These are phyloP conservation scores for Candida nitratophila DNA, from an alignment of 805 yeast genomes.

Conservation along the genomic window DNA sequence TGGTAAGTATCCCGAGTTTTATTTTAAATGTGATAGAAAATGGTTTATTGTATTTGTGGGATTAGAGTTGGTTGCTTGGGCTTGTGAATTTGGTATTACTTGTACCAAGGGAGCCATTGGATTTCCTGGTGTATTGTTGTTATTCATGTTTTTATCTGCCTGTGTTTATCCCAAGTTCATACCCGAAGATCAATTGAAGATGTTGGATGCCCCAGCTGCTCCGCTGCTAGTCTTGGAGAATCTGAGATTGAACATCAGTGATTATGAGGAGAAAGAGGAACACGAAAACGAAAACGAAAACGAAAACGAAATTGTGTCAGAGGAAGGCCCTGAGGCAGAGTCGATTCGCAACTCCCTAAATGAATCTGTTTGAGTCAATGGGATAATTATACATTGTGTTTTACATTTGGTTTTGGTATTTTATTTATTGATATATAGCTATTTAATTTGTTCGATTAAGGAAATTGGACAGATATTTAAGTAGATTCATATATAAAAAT, in stretches of 20 bases:
- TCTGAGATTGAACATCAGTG: conserved; percentile 5
- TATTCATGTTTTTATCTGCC: conserved; percentile 54
- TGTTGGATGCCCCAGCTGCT: conserved; percentile 48
- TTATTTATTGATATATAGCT: no score
- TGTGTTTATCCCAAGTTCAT: conserved; percentile 58
- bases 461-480: no score
- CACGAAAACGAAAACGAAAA: background rate
- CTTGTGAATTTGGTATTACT: conserved; percentile 78
- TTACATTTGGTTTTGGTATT: no score
- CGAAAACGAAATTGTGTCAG: no score
- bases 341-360: no score
- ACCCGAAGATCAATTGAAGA: conserved; percentile 48
- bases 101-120: conserved; percentile 89
- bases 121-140: conserved; percentile 78
- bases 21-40: conserved; percentile 27
- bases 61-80: conserved; percentile 61
- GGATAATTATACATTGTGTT: no score
- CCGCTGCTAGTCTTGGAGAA: conserved; percentile 25
- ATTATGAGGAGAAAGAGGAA: background rate
- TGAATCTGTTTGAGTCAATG: no score
- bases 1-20: conserved; percentile 13
- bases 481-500: no score
- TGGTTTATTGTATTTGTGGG: conserved; percentile 50
- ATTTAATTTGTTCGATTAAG: no score
- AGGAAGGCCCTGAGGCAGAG: no score